phyloP scores from a whole-genome alignment of 768 basidiomycete genomes.

The Trametes meyenii region DNA sequence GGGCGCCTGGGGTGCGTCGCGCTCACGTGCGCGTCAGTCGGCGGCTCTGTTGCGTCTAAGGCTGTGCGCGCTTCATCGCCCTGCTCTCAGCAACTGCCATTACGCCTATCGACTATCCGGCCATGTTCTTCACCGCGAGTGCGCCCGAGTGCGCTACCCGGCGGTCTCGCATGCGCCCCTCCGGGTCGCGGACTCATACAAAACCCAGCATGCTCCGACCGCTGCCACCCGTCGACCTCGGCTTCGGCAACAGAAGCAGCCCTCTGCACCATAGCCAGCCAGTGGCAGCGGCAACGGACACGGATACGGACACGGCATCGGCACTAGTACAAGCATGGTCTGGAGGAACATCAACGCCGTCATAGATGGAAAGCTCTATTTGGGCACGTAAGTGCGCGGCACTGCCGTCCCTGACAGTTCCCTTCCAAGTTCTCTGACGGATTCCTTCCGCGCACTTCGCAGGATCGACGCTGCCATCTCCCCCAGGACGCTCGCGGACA shows the following conservation, averaged over 20 bases:
- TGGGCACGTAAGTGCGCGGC: constrained; percentile 27
- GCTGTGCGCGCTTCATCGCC: constrained; percentile 25
- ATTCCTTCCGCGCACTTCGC: constrained; percentile 11
- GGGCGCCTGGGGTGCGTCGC: constrained; percentile 14
- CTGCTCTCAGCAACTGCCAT: constrained; percentile 26
- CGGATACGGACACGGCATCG: background rate
- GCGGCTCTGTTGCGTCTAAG: constrained; percentile 3
- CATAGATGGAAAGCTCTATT: constrained; percentile 27
- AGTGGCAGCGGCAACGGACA: constrained; percentile 2
- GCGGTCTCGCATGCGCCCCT: constrained; percentile 16
- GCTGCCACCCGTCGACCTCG: constrained; percentile 8
- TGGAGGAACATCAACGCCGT: constrained; percentile 30
- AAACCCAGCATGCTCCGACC: constrained; percentile 23
- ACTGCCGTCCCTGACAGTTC: constrained; percentile 18
- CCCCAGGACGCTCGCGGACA: constrained; percentile 69
- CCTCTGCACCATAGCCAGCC: background rate
- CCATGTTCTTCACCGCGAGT: constrained; percentile 17
- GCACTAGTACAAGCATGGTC: constrained; percentile 19
- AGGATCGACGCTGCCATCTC: constrained; percentile 75
- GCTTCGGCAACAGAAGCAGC: constrained; percentile 10
- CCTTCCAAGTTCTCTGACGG: constrained; percentile 8
- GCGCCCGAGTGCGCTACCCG: constrained; percentile 12
- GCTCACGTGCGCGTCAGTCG: constrained; percentile 22
- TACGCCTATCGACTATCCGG: constrained; percentile 21
- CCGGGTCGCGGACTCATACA: constrained; percentile 22